A percentile compares a stretch with the other conserved stretches of the same genome.
Evolutionary conservation across 345 rosid species (phyloP).

Genomic region (Salix dunnii): DNA sequence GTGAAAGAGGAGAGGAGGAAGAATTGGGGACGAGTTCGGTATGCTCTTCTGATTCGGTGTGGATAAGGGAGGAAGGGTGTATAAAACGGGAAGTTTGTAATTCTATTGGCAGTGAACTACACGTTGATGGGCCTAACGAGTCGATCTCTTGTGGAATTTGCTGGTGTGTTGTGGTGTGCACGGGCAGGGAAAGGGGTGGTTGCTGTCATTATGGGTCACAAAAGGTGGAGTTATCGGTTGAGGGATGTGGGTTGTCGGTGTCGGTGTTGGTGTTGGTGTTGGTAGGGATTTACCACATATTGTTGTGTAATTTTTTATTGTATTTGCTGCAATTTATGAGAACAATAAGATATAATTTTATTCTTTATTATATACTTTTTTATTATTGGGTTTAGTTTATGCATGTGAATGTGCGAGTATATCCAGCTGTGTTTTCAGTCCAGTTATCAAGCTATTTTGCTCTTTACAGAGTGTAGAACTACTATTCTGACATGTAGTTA

Average conservation of each 20-base stretch:
- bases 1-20: neutral
- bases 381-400: neutral
- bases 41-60: neutral
- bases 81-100: conserved; percentile 3
- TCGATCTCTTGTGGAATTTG: neutral
- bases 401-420: neutral
- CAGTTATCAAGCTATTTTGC: neutral
- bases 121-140: neutral
- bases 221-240: conserved; percentile 19
- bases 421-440: neutral
- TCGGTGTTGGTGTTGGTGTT: neutral
- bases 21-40: conserved; percentile 17
- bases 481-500: neutral
- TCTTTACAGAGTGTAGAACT: neutral
- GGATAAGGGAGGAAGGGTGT: conserved; percentile 5
- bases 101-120: neutral
- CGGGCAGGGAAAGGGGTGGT: neutral
- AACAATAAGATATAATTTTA: conserved; percentile 22
- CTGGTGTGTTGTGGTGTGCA: neutral
- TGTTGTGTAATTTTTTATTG: conserved; percentile 13
- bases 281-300: conserved; percentile 3
- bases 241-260: conserved; percentile 1
- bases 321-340: conserved; percentile 3
- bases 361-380: neutral
- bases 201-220: conserved; percentile 19